Base-by-base conservation (phyloP, 192 early-diverging fungal species). In the Backusella macrospora region DNA sequence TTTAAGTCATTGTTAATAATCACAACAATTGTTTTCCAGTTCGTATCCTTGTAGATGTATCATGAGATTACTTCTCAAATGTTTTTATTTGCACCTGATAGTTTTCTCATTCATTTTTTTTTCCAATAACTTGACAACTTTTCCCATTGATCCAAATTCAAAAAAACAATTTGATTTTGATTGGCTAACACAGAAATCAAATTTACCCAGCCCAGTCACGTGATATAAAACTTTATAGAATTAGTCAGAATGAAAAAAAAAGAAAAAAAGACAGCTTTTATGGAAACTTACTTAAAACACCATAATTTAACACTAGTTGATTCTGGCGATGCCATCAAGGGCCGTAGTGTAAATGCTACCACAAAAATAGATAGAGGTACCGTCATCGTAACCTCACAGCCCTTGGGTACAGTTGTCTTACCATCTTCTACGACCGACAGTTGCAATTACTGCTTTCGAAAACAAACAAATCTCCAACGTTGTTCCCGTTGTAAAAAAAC, bases 341-440 rank as follows among this genome's bases (percentile, higher is more conserved):
- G 73, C 6, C 63, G 73, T 13, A 42, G 37, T 52, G 70, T 85
- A 14, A 72, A 82, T 10, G 79, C 84, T 7, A n/a, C 10, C 8
- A 70, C 64, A 23, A 18, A 43, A 4, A 52, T 85, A 21, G 75
- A 73, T 5, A 74, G 76, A n/a, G 80, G 85, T 13, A 48, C 74
- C 4, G 63, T 79, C 13, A 49, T 83, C 26, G 80, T 82, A 37
- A 77, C 76, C 10, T 86, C 85, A 2, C 85, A 81, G 39, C 74
- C 78, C 6, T 38, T 80, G 7, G 78, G 70, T 15, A 62, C 71
- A 38, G 49, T 79, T 3, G 34, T 59, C 40, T 73, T 80, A 62
- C 55, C 64, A n/a, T 55, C 64, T 5, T 44, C 44, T 6, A 71
- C 64, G 6, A 52, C 65, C 42, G 78, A 80, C 8, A 46, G 65